Percentiles rank a stretch among this genome's conserved stretches.
Conservation (phyloP, 176 grass and related monocot species). For the Pontederia crassipes region DNA sequence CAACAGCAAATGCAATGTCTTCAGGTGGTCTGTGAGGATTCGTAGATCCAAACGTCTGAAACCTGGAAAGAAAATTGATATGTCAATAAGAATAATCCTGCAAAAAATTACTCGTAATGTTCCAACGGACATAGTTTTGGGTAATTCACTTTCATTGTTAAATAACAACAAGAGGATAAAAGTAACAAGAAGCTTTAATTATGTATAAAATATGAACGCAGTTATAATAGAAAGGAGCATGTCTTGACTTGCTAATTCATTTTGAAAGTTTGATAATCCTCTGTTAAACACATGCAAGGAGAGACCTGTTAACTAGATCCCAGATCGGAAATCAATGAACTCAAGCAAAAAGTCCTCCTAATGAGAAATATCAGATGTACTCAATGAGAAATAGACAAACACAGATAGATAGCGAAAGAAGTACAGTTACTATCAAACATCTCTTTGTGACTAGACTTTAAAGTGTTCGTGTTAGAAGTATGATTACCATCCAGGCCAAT, state of each 20-base stretch:
- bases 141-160: background rate
- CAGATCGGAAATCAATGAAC: too few species aligned
- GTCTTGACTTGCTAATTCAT: too few species aligned
- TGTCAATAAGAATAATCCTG: background rate
- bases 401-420: background rate
- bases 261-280: too few species aligned
- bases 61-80: conserved; percentile 43
- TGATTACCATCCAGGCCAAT: conserved; percentile 98
- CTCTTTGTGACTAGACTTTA: background rate
- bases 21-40: conserved; percentile 90
- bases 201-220: background rate
- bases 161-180: background rate
- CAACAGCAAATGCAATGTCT: conserved; percentile 93
- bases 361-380: too few species aligned
- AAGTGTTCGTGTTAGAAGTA: background rate
- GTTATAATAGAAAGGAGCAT: too few species aligned
- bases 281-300: too few species aligned
- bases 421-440: too few species aligned
- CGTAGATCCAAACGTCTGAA: conserved; percentile 80
- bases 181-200: background rate
- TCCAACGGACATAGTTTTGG: background rate
- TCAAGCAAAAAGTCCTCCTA: too few species aligned
- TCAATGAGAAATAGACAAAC: background rate
- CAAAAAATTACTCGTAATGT: background rate
- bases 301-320: too few species aligned